Evolutionary conservation across 1,284 basidiomycete genomes (phyloP).

Genomic region (Meripilus lineatus): DNA sequence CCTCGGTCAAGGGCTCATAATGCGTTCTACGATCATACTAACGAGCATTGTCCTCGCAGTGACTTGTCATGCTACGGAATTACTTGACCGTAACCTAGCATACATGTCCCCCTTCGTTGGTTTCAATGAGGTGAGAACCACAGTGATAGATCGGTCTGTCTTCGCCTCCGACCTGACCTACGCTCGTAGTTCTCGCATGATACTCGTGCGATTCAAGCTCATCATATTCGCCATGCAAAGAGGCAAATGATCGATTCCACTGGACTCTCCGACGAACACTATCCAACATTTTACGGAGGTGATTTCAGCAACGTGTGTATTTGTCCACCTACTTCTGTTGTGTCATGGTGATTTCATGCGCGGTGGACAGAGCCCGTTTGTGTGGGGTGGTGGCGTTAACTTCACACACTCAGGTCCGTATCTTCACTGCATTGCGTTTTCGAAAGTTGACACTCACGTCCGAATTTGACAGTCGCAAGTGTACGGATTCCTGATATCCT

Average conservation of each 20-base stretch:
- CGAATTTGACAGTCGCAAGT: constrained; percentile 31
- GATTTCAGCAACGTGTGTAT: constrained; percentile 47
- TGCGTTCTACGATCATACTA: neutral
- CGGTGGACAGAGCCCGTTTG: constrained; percentile 37
- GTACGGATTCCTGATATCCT: too few species aligned
- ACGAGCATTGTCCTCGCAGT: constrained; percentile 13
- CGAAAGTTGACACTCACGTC: neutral
- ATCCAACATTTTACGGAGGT: constrained; percentile 48
- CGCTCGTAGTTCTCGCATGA: constrained; percentile 35
- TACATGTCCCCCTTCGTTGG: constrained; percentile 45
- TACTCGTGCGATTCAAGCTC: constrained; percentile 34
- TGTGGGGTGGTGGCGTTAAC: constrained; percentile 51
- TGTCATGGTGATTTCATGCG: neutral
- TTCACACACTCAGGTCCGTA: constrained; percentile 49
- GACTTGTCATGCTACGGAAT: constrained; percentile 22
- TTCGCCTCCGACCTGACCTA: neutral
- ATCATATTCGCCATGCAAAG: constrained; percentile 32
- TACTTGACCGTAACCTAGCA: constrained; percentile 42
- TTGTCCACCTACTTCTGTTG: neutral
- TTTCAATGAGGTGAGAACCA: constrained; percentile 32
- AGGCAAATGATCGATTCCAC: constrained; percentile 37
- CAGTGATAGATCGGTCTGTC: neutral
- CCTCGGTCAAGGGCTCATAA: too few species aligned
- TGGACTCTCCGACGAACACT: constrained; percentile 44
- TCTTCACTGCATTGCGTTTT: neutral